phyloP scores from a whole-genome alignment of 139 green algal genomes.

The Spirogloea muscicola region DNA sequence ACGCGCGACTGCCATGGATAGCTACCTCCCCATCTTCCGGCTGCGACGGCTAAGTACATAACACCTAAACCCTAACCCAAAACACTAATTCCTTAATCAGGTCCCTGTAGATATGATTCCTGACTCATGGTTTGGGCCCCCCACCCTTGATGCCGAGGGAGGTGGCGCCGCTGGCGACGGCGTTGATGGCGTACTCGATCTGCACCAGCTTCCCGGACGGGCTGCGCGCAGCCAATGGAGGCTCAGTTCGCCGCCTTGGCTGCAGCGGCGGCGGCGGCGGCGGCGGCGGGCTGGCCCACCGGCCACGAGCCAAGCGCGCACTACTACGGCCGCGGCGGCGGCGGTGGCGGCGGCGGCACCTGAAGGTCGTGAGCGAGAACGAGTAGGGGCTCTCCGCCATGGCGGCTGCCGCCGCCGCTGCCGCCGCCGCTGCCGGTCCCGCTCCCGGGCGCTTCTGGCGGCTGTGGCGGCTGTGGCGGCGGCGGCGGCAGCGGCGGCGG shows the following conservation, averaged over 20 bases:
- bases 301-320: not conserved
- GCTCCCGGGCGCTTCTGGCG: no score
- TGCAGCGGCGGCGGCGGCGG: not conserved
- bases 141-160: conserved; percentile 87
- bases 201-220: conserved; percentile 95
- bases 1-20: no score
- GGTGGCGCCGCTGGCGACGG: conserved; percentile 85
- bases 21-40: no score
- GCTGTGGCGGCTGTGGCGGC: no score
- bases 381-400: conserved; percentile 69
- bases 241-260: not conserved
- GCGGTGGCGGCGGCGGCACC: conserved; percentile 22
- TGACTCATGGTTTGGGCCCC: no score
- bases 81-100: no score
- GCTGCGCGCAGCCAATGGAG: conserved; percentile 11
- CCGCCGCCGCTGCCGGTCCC: no score
- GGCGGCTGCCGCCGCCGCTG: no score
- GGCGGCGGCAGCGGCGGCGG: no score
- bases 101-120: no score
- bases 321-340: not conserved
- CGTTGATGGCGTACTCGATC: conserved; percentile 97
- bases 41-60: no score
- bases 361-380: conserved; percentile 98
- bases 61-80: no score
- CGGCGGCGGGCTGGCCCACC: not conserved